phyloP scores from a whole-genome alignment of 2,329 filamentous ascomycete genomes.

The Trichophaea hybrida region DNA sequence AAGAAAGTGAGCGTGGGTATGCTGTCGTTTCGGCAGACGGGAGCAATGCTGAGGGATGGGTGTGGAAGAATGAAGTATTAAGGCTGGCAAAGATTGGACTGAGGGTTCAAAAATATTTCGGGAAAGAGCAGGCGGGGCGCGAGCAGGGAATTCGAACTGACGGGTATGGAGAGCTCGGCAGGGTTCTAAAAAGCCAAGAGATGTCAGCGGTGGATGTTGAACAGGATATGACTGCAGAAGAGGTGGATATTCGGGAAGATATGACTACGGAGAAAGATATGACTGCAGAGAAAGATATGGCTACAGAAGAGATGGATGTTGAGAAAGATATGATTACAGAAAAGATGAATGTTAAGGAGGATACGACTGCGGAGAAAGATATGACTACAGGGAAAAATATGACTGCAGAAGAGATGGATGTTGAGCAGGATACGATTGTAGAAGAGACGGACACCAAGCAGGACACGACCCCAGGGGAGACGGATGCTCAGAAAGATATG shows the following conservation, averaged over 20 bases:
- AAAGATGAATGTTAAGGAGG: neutral
- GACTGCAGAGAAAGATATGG: neutral
- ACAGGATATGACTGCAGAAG: neutral
- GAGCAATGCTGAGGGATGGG: constrained; percentile 3
- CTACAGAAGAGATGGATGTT: neutral
- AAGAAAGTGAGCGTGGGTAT: neutral
- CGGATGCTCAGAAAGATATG: too few species aligned
- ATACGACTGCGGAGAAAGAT: neutral
- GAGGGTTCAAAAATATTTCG: constrained; percentile 11
- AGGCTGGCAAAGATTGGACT: constrained; percentile 19
- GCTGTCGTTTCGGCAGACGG: constrained; percentile 10
- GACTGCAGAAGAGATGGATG: too few species aligned
- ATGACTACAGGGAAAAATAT: too few species aligned
- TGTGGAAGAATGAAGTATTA: constrained; percentile 12
- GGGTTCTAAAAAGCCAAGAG: too few species aligned
- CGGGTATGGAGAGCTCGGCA: too few species aligned
- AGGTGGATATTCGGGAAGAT: neutral
- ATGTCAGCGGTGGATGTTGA: too few species aligned
- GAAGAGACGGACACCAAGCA: neutral
- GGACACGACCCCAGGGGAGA: neutral
- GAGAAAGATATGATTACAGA: neutral
- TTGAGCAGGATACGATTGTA: too few species aligned
- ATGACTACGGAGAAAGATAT: neutral
- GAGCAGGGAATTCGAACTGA: too few species aligned
- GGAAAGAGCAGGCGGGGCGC: too few species aligned